These are phyloP conservation scores for Hydrangea macrophylla DNA, from an alignment of 148 eudicot species.

Conservation along the genomic window DNA sequence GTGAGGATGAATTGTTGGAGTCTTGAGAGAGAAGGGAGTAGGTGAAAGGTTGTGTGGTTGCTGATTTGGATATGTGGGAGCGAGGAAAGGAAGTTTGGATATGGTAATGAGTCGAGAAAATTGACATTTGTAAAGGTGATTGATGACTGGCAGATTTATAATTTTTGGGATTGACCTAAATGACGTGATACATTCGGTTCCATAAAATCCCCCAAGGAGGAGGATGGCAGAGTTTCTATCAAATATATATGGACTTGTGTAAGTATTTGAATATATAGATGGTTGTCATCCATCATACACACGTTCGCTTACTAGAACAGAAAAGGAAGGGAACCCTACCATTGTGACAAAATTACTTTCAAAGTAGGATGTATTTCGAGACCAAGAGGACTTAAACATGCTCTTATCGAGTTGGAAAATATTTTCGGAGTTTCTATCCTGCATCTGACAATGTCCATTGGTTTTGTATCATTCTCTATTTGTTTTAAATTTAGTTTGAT, in stretches of 20 bases:
- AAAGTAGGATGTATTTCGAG: neutral
- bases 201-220: neutral
- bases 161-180: neutral
- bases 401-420: neutral
- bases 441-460: no score
- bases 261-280: neutral
- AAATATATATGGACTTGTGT: neutral
- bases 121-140: neutral
- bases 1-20: no score
- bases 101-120: neutral
- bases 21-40: no score
- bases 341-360: neutral
- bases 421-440: no score
- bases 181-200: neutral
- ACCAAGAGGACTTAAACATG: neutral
- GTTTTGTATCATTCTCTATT: no score
- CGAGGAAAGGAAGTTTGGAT: no score
- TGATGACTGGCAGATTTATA: neutral
- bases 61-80: no score
- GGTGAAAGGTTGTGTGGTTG: no score
- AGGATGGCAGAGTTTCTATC: neutral
- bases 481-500: no score
- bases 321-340: no score
- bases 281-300: no score
- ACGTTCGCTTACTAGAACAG: no score